phyloP scores from a whole-genome alignment of 2,329 filamentous ascomycete genomes.

The Huntiella savannae region DNA sequence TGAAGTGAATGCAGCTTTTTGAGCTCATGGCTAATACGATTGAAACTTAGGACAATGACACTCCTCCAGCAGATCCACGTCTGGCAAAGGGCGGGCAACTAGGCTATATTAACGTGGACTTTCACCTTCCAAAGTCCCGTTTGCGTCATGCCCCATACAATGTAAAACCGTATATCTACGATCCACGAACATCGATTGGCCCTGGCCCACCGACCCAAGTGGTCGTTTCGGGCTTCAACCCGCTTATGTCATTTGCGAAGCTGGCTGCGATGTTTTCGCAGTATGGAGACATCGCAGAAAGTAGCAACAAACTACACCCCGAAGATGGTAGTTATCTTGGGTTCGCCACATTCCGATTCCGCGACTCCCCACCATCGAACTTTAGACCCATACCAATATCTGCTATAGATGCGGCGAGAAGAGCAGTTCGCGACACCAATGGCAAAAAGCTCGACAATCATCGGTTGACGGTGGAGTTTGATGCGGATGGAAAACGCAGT shows the following conservation, averaged over 20 bases:
- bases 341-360: slow-evolving; percentile 79
- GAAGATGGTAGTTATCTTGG: slow-evolving; percentile 86
- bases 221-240: slow-evolving; percentile 91
- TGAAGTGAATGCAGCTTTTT: background rate
- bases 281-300: slow-evolving; percentile 74
- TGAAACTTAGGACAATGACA: slow-evolving; percentile 55
- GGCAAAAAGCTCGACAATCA: slow-evolving; percentile 63
- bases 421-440: slow-evolving; percentile 58
- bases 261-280: slow-evolving; percentile 57
- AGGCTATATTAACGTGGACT: slow-evolving; percentile 50
- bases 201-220: slow-evolving; percentile 80
- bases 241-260: slow-evolving; percentile 61
- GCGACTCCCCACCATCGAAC: slow-evolving; percentile 39
- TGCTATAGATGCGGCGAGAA: slow-evolving; percentile 63
- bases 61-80: slow-evolving; percentile 64
- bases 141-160: slow-evolving; percentile 58
- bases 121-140: slow-evolving; percentile 51
- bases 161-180: slow-evolving; percentile 63
- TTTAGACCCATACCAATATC: slow-evolving; percentile 35
- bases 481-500: slow-evolving; percentile 73
- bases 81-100: slow-evolving; percentile 47
- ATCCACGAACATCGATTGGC: slow-evolving; percentile 65
- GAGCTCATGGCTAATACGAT: slow-evolving; percentile 15
- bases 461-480: slow-evolving; percentile 65
- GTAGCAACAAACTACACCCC: slow-evolving; percentile 88